A percentile compares a stretch with the other conserved stretches of the same genome.
These are phyloP conservation scores for Fraxinus dipetala DNA, from an alignment of 305 asterid species.

Conservation along the genomic window DNA sequence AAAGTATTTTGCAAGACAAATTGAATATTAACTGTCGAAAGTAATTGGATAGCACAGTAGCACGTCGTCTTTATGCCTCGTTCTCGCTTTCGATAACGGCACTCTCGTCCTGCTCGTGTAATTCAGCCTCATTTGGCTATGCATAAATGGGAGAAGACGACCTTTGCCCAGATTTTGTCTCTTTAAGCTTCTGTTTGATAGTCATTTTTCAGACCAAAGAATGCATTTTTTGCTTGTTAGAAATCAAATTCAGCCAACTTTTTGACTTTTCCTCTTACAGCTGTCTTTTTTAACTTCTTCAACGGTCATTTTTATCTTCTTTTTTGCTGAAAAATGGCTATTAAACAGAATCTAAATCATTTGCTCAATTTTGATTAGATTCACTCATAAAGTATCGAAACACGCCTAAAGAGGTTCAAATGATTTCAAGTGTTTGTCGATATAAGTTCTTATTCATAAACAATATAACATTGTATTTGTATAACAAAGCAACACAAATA, in stretches of 20 bases:
- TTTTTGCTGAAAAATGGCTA: too few relatives aligned
- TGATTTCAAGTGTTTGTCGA: background rate
- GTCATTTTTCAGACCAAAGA: too few relatives aligned
- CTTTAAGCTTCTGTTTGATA: too few relatives aligned
- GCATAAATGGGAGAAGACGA: background rate
- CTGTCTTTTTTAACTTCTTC: too few relatives aligned
- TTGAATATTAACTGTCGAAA: background rate
- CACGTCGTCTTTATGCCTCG: background rate
- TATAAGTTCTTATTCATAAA: background rate
- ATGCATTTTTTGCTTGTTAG: too few relatives aligned
- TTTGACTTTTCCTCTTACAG: too few relatives aligned
- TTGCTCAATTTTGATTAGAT: background rate
- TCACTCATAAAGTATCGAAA: background rate
- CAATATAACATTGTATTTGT: background rate
- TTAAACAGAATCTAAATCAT: too few relatives aligned
- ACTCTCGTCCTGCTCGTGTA: background rate
- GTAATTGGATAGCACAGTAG: background rate
- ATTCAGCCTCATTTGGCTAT: background rate
- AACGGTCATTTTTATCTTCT: too few relatives aligned
- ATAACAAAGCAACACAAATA: background rate
- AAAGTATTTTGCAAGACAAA: background rate
- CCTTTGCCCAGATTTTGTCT: background rate
- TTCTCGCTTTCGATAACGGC: too few relatives aligned
- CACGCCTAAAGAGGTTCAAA: background rate
- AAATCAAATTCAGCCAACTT: too few relatives aligned